Evolutionary conservation across 805 yeast genomes (phyloP).

Genomic region (Kuraishia ogatae): DNA sequence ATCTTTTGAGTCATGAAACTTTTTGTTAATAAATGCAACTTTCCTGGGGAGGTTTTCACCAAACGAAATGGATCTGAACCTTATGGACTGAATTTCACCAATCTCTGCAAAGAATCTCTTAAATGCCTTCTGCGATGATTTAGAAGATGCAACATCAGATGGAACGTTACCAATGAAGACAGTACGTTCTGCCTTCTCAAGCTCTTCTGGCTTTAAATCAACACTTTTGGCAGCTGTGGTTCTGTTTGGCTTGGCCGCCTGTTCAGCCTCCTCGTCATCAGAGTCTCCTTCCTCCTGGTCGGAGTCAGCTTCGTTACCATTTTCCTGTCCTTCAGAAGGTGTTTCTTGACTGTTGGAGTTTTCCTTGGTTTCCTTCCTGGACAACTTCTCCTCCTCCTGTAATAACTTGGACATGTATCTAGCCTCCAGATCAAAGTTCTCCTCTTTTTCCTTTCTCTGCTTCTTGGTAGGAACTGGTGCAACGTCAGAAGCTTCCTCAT

Average conservation of each 20-base stretch:
- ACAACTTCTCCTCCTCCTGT: slow-evolving; percentile 13
- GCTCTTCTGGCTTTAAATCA: slow-evolving; percentile 61
- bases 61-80: slow-evolving; percentile 90
- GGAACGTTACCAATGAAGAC: slow-evolving; percentile 85
- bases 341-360: neutral
- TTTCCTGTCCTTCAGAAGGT: slow-evolving; percentile 1
- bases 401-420: slow-evolving; percentile 43
- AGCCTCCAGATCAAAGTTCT: slow-evolving; percentile 42
- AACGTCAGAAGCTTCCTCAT: slow-evolving; percentile 16
- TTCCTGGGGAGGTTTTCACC: slow-evolving; percentile 85
- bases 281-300: slow-evolving; percentile 9
- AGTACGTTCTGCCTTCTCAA: slow-evolving; percentile 76
- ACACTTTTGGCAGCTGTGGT: slow-evolving; percentile 35
- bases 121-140: slow-evolving; percentile 51
- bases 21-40: slow-evolving; percentile 78
- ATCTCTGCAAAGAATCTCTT: slow-evolving; percentile 47
- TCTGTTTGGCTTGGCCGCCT: slow-evolving; percentile 6
- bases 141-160: slow-evolving; percentile 53
- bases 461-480: slow-evolving; percentile 8
- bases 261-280: slow-evolving; percentile 12
- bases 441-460: slow-evolving; percentile 11
- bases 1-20: slow-evolving; percentile 68
- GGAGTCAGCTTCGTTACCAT: slow-evolving; percentile 4
- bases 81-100: slow-evolving; percentile 60
- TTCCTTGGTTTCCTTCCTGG: neutral